These are phyloP conservation scores for Tinospora cordifolia DNA, from an alignment of 164 flowering plant genomes.

Conservation along the genomic window DNA sequence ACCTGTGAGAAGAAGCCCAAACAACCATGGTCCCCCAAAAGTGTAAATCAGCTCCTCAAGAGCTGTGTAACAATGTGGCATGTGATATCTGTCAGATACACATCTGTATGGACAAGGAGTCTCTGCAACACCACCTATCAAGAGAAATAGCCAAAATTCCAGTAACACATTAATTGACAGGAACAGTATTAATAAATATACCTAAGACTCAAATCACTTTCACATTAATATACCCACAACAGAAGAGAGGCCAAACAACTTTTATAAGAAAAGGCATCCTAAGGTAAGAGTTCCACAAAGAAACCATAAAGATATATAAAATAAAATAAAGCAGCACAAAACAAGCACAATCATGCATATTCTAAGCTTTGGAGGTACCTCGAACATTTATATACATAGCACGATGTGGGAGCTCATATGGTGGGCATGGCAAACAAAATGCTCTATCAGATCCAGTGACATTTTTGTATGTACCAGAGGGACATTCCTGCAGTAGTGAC, in stretches of 20 bases:
- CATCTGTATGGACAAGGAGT: conserved; percentile 89
- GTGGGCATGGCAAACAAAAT: conserved; percentile 67
- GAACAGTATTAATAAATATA: neutral
- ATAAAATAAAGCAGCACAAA: too few species aligned
- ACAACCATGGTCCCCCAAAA: conserved; percentile 97
- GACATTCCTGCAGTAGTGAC: conserved; percentile 66
- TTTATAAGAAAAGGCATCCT: neutral
- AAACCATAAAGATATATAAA: neutral
- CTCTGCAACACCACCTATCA: conserved; percentile 77
- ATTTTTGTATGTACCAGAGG: conserved; percentile 86
- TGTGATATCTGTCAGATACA: conserved; percentile 83
- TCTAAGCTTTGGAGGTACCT: conserved; percentile 39
- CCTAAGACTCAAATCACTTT: neutral
- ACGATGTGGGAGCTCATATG: conserved; percentile 73
- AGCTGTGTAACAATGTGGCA: conserved; percentile 89
- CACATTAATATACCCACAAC: neutral
- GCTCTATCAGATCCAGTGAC: conserved; percentile 61
- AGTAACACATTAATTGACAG: neutral
- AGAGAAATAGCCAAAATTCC: conserved; percentile 12
- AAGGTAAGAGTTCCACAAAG: neutral
- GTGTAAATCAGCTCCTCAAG: conserved; percentile 86
- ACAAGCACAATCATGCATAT: neutral
- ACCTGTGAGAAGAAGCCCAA: conserved; percentile 69
- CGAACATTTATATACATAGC: conserved; percentile 62
- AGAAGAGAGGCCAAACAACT: neutral